phyloP scores from a whole-genome alignment of 2,329 filamentous ascomycete genomes.

The Claviceps spartinae region DNA sequence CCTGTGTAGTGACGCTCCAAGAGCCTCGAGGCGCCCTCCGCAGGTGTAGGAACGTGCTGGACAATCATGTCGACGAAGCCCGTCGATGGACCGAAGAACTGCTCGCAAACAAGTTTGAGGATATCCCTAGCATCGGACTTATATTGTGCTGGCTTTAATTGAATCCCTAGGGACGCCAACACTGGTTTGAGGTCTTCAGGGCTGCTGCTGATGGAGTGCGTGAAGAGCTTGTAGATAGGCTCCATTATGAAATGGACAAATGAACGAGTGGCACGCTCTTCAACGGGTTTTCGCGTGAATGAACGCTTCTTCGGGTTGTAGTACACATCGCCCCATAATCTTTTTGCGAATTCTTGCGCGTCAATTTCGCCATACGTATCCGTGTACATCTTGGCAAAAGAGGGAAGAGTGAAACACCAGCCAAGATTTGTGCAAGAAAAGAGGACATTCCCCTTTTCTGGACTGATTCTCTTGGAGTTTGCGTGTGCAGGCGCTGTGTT shows the following conservation, averaged over 20 bases:
- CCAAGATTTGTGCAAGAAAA: conserved; percentile 89
- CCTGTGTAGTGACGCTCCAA: conserved; percentile 87
- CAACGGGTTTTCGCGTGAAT: conserved; percentile 77
- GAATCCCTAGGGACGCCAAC: conserved; percentile 65
- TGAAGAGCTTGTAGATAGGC: conserved; percentile 95
- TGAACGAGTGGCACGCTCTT: conserved; percentile 67
- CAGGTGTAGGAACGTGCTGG: conserved; percentile 75
- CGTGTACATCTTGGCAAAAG: conserved; percentile 93
- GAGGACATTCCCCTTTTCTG: conserved; percentile 95
- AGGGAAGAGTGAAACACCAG: conserved; percentile 91
- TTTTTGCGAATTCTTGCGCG: conserved; percentile 64
- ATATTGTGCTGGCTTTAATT: conserved; percentile 83
- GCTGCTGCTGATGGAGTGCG: conserved; percentile 83
- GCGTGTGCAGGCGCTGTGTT: conserved; percentile 71
- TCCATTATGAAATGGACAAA: conserved; percentile 94
- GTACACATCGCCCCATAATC: conserved; percentile 94
- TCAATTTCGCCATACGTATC: conserved; percentile 77
- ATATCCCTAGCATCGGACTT: conserved; percentile 81
- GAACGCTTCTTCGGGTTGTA: conserved; percentile 84
- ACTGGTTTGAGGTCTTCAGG: conserved; percentile 73
- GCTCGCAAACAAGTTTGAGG: conserved; percentile 77
- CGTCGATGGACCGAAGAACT: conserved; percentile 82
- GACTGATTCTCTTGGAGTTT: conserved; percentile 69
- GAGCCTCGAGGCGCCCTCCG: conserved; percentile 61
- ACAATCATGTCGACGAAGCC: conserved; percentile 96